Evolutionary conservation across 805 yeast genomes (phyloP), one percentile per base, ranked within the genome.

Genomic region (Lipomyces spencermartinsiae): DNA sequence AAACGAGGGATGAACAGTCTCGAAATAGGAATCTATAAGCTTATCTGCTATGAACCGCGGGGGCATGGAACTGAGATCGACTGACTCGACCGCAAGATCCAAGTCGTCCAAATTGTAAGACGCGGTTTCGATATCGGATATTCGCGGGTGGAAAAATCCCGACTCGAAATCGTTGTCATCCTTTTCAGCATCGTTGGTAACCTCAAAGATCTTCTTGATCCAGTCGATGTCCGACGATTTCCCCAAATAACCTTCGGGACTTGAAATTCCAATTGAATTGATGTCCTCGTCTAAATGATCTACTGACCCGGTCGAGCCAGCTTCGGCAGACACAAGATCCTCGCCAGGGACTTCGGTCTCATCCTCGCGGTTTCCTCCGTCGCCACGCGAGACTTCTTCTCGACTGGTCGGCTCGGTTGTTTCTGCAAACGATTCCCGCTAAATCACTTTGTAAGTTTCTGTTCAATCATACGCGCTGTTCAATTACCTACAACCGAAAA

Each of bases 271-370:
- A 22, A 67, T 61, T 8, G 67, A 60, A 53, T 63, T 67, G 66
- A 67, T 67, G 53, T 67, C 70, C 33, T 67, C 67, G 58, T 67
- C 63, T 29, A 67, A 59, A 59, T 67, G 67, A 51, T 67, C 67
- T 2, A 67, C 51, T 6, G 70, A 67, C 22, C 70, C 67, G 4
- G 67, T 67, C 25, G 70, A 67, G n/a, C 70, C 70, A 2, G 61
- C 70, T 51, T 67, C 70, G 3, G 70, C 70, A 4, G 70, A 67
- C 14, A 67, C 67, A 29, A 63, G 22, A 39, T 67, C 70, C 58
- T 67, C 70, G 46, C 70, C 70, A 14, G 60, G 22, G 5, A 49
- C 12, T 6, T 61, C 63, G 5, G 60, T 22, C 12, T 62, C 63
- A 8, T 61, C 37, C 10, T 60, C 62, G 9, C 34, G 14, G 10